Conservation (phyloP, 192 early-diverging fungal species). For the Podila verticillata region DNA sequence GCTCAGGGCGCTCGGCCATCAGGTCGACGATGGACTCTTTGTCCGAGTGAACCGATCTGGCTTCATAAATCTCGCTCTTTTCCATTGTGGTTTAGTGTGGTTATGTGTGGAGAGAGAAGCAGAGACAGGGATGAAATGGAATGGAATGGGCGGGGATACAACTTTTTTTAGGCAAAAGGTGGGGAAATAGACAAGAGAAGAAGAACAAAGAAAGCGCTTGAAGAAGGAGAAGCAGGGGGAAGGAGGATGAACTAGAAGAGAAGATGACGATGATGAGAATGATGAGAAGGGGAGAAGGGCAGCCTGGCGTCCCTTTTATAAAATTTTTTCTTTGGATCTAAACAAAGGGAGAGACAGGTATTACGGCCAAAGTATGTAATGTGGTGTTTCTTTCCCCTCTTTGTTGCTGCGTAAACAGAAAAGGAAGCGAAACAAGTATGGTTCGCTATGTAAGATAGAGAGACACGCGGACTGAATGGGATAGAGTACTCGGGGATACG, state of each 20-base stretch:
- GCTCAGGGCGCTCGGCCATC: slow-evolving; percentile 12
- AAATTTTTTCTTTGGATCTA: not conserved
- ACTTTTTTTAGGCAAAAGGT: slow-evolving; percentile 11
- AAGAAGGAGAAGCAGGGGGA: not conserved
- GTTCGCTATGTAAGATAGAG: no score
- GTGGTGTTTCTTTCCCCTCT: not conserved
- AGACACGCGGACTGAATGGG: no score
- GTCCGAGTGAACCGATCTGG: not conserved
- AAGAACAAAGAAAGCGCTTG: not conserved
- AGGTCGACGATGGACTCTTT: slow-evolving; percentile 9
- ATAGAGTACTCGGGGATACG: no score
- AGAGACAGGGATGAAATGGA: not conserved
- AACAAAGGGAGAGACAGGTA: no score
- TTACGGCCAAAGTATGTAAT: no score
- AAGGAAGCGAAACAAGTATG: no score
- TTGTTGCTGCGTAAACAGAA: not conserved
- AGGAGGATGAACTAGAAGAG: not conserved
- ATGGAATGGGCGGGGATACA: slow-evolving; percentile 4
- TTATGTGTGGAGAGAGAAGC: not conserved
- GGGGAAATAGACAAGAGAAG: not conserved
- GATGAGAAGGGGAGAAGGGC: not conserved
- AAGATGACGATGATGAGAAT: slow-evolving; percentile 1
- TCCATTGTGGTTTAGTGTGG: not conserved
- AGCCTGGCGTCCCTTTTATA: slow-evolving; percentile 24
- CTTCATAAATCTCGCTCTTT: not conserved